Evolutionary conservation across 768 basidiomycete species (phyloP).

Genomic region (Lenzites betulinus): DNA sequence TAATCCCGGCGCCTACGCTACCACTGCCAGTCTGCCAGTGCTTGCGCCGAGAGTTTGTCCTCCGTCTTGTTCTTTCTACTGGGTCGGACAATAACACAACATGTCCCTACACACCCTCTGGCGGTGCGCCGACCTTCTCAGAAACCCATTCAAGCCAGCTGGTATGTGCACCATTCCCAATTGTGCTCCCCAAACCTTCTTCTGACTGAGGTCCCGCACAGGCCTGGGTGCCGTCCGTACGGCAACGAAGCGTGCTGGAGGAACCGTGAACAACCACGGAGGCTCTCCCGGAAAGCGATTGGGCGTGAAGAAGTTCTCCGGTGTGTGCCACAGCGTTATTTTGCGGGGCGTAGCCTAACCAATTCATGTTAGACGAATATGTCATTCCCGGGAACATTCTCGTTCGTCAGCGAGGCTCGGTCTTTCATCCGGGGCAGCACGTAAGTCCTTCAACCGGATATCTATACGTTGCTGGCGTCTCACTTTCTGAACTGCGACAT

Average conservation of each 20-base stretch:
- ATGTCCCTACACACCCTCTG: conserved; percentile 24
- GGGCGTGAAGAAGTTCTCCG: conserved; percentile 96
- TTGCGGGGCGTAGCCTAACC: background rate
- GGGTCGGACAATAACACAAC: conserved; percentile 2
- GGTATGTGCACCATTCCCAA: conserved; percentile 5
- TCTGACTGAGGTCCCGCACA: conserved; percentile 21
- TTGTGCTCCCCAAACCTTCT: background rate
- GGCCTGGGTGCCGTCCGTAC: conserved; percentile 76
- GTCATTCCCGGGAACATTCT: conserved; percentile 96
- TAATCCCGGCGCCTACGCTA: conserved; percentile 19
- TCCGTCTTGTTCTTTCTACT: background rate
- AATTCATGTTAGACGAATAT: conserved; percentile 64
- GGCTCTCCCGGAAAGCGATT: conserved; percentile 92
- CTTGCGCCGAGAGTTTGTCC: background rate
- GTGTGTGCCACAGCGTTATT: conserved; percentile 43
- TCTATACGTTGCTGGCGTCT: background rate
- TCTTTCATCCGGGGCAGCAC: conserved; percentile 93
- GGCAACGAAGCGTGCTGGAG: conserved; percentile 96
- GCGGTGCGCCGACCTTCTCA: conserved; percentile 12
- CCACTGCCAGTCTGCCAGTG: background rate
- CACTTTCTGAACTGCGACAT: background rate
- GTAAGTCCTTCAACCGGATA: conserved; percentile 46
- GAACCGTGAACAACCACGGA: conserved; percentile 90
- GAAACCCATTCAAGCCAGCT: conserved; percentile 17
- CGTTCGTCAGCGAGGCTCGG: conserved; percentile 89